phyloP scores from a whole-genome alignment of 2,329 filamentous ascomycete genomes.

The Talaromyces pinophilus region DNA sequence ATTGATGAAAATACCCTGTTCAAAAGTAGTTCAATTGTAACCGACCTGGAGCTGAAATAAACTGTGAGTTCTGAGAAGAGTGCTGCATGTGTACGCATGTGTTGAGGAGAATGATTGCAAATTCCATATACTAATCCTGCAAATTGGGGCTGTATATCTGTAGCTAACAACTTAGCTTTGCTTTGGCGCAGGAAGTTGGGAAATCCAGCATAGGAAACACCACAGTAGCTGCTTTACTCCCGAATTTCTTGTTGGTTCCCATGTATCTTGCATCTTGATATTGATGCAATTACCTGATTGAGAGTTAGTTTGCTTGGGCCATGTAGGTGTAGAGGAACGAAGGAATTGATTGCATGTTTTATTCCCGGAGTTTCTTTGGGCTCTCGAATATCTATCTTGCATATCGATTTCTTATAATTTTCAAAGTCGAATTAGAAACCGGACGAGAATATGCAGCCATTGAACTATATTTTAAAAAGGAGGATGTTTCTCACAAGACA shows the following conservation, averaged over 20 bases:
- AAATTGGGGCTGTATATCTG: background rate
- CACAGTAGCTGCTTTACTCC: background rate
- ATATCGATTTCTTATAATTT: background rate
- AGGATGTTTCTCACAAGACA: background rate
- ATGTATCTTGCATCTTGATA: background rate
- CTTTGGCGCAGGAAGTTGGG: background rate
- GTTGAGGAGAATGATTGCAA: background rate
- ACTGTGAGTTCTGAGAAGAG: background rate
- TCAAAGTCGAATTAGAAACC: background rate
- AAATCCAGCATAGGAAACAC: background rate
- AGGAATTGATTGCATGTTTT: background rate
- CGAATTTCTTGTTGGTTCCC: background rate
- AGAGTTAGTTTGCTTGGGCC: background rate
- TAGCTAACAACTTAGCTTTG: background rate
- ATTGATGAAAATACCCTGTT: background rate
- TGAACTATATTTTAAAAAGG: background rate
- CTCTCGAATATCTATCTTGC: background rate
- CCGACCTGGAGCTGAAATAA: background rate
- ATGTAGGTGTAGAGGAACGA: background rate
- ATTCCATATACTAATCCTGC: background rate
- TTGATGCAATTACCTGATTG: background rate
- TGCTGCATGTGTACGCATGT: background rate
- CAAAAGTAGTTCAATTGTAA: background rate
- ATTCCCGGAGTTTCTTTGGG: background rate
- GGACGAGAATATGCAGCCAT: background rate